Conservation (phyloP, 495 filamentous ascomycete species). For the Hyaloscypha variabilis region DNA sequence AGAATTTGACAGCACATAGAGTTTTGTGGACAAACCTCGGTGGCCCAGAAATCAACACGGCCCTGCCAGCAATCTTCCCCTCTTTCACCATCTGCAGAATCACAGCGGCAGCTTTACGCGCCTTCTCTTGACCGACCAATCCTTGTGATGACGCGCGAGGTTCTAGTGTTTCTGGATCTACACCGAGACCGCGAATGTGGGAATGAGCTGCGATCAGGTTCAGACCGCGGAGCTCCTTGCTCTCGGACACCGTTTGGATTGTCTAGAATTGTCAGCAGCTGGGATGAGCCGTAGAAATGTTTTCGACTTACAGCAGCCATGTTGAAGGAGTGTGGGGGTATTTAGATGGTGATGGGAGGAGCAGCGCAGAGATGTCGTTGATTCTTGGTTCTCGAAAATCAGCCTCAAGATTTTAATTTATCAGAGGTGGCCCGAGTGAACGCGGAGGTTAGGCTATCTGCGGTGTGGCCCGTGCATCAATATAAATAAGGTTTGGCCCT, state of each 20-base stretch:
- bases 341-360: conserved; percentile 6
- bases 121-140: conserved; percentile 96
- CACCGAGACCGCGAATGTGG: conserved; percentile 93
- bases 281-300: neutral
- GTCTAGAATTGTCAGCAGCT: conserved; percentile 50
- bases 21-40: conserved; percentile 57
- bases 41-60: conserved; percentile 92
- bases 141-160: conserved; percentile 87
- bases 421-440: neutral
- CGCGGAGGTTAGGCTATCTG: neutral
- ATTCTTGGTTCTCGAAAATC: neutral
- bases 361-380: neutral
- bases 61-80: conserved; percentile 95
- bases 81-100: conserved; percentile 98
- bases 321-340: neutral
- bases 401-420: neutral
- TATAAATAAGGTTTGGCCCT: neutral
- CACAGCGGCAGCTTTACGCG: conserved; percentile 91
- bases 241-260: conserved; percentile 92
- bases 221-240: conserved; percentile 88
- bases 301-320: conserved; percentile 18
- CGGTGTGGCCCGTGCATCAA: neutral
- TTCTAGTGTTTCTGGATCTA: conserved; percentile 88
- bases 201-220: conserved; percentile 98
- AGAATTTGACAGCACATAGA: neutral